Evolutionary conservation across 1,284 basidiomycete genomes (phyloP).

Genomic region (Sporisorium graminicola): DNA sequence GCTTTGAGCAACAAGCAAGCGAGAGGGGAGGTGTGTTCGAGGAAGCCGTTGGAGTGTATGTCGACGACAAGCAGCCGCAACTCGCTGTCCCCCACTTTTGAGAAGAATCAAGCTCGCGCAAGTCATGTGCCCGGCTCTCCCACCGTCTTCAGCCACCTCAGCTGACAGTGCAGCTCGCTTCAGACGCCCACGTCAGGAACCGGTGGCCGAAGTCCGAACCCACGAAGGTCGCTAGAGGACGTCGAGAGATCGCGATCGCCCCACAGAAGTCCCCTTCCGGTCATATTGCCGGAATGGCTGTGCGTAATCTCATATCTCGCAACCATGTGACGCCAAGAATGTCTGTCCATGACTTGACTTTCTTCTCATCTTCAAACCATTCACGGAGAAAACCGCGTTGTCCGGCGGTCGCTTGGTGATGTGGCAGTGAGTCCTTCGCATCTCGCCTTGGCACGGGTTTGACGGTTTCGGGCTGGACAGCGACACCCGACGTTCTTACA

Average conservation of each 20-base stretch:
- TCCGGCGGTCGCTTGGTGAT: not conserved
- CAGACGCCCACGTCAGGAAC: not conserved
- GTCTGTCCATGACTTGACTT: too few relatives aligned
- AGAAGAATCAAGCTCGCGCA: conserved; percentile 9
- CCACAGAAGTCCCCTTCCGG: not conserved
- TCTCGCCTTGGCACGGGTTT: conserved; percentile 18
- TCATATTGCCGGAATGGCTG: not conserved
- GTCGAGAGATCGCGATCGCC: not conserved
- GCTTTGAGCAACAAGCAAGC: too few relatives aligned
- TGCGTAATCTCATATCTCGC: too few relatives aligned
- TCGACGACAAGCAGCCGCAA: not conserved
- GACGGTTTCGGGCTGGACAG: conserved; percentile 3
- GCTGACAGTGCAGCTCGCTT: conserved; percentile 1
- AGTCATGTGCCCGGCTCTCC: not conserved
- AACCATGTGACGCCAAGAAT: too few relatives aligned
- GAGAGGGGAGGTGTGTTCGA: too few relatives aligned
- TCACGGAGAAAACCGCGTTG: not conserved
- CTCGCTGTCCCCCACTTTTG: conserved; percentile 10
- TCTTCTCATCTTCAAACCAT: too few relatives aligned
- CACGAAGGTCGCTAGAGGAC: not conserved
- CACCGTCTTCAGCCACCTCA: not conserved
- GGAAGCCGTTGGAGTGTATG: not conserved
- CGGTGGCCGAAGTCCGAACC: not conserved
- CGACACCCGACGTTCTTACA: conserved; percentile 8
- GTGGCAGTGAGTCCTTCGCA: conserved; percentile 9